A percentile compares a stretch with the other conserved stretches of the same genome.
Conservation (phyloP, 169 alveolate genomes). For the Plasmodium knowlesi region DNA sequence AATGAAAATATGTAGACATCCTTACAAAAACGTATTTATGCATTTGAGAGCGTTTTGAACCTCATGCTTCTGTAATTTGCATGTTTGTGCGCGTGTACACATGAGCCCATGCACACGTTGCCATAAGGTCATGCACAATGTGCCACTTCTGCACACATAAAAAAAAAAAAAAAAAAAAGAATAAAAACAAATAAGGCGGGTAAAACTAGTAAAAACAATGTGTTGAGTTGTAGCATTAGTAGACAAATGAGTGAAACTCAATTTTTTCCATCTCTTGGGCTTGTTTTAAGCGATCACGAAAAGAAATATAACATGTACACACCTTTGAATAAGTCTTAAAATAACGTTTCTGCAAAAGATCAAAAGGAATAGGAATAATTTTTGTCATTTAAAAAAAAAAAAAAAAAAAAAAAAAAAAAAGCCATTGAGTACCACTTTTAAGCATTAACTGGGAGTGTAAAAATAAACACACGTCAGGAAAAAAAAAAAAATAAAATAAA, state of each 20-base stretch:
- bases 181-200: too few species aligned
- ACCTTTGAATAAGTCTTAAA: background rate
- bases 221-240: background rate
- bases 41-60: background rate
- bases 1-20: background rate
- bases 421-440: slow-evolving; percentile 1
- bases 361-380: background rate
- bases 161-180: too few species aligned
- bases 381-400: background rate
- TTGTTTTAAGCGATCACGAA: background rate
- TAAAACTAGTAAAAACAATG: background rate
- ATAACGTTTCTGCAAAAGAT: background rate
- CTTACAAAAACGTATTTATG: background rate
- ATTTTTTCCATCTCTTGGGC: background rate
- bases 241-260: background rate
- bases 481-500: slow-evolving; percentile 41
- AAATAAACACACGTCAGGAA: slow-evolving; percentile 32
- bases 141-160: slow-evolving; percentile 4
- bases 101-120: background rate
- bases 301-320: background rate
- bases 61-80: background rate
- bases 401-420: slow-evolving; percentile 6
- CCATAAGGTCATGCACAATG: background rate
- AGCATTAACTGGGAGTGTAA: background rate
- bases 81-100: background rate